A percentile compares a stretch with the other conserved stretches of the same genome.
These are phyloP conservation scores for Sherardia arvensis DNA, from an alignment of 257 asterid species.

Conservation along the genomic window DNA sequence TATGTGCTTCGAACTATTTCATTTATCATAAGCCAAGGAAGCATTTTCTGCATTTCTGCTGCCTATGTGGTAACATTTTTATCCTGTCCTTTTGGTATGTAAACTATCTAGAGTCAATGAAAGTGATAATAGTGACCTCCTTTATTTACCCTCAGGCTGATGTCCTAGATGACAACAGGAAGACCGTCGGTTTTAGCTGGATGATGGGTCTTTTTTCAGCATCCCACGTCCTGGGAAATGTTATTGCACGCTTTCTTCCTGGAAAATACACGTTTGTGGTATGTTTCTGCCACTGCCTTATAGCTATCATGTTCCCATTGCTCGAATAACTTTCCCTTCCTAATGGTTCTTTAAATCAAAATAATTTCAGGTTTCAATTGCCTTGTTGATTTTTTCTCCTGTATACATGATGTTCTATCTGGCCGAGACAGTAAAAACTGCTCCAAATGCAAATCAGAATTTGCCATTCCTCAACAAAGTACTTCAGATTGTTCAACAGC, in stretches of 20 bases:
- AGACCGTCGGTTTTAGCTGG: constrained; percentile 85
- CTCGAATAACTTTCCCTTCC: neutral
- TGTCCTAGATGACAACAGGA: constrained; percentile 46
- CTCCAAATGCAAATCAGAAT: constrained; percentile 21
- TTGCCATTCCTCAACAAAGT: constrained; percentile 37
- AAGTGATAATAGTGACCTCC: neutral
- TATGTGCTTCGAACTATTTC: constrained; percentile 66
- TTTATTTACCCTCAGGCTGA: constrained; percentile 57
- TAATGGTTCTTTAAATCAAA: neutral
- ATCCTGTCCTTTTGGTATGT: constrained; percentile 3
- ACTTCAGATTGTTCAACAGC: constrained; percentile 37
- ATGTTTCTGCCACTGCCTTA: constrained; percentile 15
- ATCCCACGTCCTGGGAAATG: constrained; percentile 77
- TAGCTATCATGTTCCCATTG: neutral
- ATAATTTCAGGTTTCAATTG: constrained; percentile 66
- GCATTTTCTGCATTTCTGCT: constrained; percentile 81
- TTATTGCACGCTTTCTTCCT: constrained; percentile 80
- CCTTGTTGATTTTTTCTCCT: constrained; percentile 52
- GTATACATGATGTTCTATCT: constrained; percentile 59
- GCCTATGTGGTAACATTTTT: constrained; percentile 71
- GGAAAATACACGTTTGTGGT: constrained; percentile 61
- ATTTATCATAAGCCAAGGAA: constrained; percentile 83
- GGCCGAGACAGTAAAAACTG: constrained; percentile 52
- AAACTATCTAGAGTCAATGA: constrained; percentile 1
- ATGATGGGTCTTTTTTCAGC: constrained; percentile 84